Evolutionary conservation across 2,329 filamentous ascomycete genomes (phyloP), one percentile per base, ranked within the genome.

Genomic region (Chrysoporthe deuterocubensis): DNA sequence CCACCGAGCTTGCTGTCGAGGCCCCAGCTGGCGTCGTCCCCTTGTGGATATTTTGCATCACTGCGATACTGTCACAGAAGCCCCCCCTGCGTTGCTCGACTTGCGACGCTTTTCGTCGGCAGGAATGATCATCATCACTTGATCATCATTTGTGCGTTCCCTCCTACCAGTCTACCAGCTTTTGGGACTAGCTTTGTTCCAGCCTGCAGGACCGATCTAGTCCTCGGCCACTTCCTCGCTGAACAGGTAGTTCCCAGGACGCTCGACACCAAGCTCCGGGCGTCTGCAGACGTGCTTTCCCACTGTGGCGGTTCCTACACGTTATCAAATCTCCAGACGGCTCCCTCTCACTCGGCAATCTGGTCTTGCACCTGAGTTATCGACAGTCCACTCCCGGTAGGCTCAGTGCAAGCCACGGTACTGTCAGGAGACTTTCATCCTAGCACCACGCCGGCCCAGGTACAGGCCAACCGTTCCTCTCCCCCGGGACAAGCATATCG

Each of bases 1-100:
- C 67, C 67, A 69, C 67, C 44, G 37, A 67, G 57, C 48, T 69
- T 63, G 48, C 59, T 66, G 60, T 63, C 62, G 14, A 13, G 50
- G 50, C 32, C 32, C 13, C 21, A 54, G 14, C n/a, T 34, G 14
- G 14, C 26, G 7, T 34, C 21, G 11, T 34, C 26, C 50, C 50
- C 16, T 18, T 57, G 40, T 40, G n/a, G n/a, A 9, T 32, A 57
- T 34, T n/a, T 7, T 57, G 34, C 18, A 18, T 9, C 34, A 37
- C 11, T 57, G 54, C 16, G 8, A 40, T 57, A 13, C 34, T 18
- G 3, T 13, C 34, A 5, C 54, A 57, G 4, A n/a, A 37, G 7
- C 1, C 16, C 7, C 54, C 18, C 16, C 32, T 40, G 11, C 21
- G 21, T 16, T 32, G n/a, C 21, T 16, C 21, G 21, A 32, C 26